phyloP scores from a whole-genome alignment of 495 filamentous ascomycete genomes.

The Trichoderma orchidacearum region DNA sequence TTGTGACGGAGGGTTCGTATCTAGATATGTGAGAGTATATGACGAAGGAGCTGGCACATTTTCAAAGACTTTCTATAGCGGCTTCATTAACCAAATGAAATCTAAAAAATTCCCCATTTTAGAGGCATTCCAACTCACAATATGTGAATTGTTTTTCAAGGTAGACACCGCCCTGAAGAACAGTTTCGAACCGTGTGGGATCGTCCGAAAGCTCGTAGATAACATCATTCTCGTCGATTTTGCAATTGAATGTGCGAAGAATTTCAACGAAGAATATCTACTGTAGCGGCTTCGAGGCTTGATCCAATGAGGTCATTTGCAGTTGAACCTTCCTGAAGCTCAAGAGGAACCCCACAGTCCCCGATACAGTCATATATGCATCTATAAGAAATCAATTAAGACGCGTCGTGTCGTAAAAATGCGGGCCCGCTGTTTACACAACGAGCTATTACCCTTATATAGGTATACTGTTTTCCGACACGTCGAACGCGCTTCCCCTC shows the following conservation, averaged over 20 bases:
- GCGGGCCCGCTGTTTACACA: too few relatives aligned
- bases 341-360: not conserved
- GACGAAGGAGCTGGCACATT: slow-evolving; percentile 24
- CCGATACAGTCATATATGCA: not conserved
- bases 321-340: not conserved
- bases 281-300: not conserved
- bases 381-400: not conserved
- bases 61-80: slow-evolving; percentile 55
- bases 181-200: not conserved
- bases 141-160: slow-evolving; percentile 26
- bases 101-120: too few relatives aligned
- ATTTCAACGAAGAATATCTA: not conserved
- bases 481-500: slow-evolving; percentile 1
- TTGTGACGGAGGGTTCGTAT: slow-evolving; percentile 54
- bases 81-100: not conserved
- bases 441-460: too few relatives aligned
- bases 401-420: too few relatives aligned
- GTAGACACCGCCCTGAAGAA: slow-evolving; percentile 17
- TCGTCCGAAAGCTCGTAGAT: slow-evolving; percentile 5
- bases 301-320: slow-evolving; percentile 1
- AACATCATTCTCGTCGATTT: slow-evolving; percentile 6
- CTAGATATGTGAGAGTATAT: slow-evolving; percentile 60
- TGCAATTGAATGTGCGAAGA: not conserved
- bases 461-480: too few relatives aligned
- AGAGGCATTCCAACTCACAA: slow-evolving; percentile 23